Evolutionary conservation across 345 rosid species (phyloP).

Genomic region (Bruguiera sexangula): DNA sequence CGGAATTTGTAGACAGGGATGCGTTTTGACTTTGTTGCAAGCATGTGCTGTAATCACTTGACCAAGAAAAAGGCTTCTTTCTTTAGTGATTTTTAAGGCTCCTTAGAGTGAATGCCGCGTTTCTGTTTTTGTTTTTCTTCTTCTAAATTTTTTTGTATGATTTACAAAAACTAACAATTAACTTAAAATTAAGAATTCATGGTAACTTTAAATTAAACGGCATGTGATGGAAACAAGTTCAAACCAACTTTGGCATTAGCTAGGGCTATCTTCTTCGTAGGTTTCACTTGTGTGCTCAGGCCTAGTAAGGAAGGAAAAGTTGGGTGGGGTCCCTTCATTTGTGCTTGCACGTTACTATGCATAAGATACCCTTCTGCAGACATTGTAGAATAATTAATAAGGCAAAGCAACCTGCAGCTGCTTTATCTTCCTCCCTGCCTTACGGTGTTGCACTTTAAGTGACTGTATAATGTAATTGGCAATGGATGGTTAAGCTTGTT

Average conservation of each 20-base stretch:
- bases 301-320: neutral
- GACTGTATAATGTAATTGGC: constrained; percentile 8
- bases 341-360: neutral
- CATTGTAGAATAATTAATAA: neutral
- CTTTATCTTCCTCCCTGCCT: neutral
- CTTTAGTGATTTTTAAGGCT: too few relatives aligned
- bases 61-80: too few relatives aligned
- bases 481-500: neutral
- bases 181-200: too few relatives aligned
- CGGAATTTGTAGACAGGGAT: too few relatives aligned
- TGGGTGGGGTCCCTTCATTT: neutral
- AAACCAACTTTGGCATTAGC: neutral
- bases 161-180: too few relatives aligned
- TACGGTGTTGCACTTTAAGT: constrained; percentile 15
- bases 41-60: too few relatives aligned
- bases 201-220: too few relatives aligned
- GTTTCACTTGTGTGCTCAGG: too few relatives aligned
- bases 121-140: too few relatives aligned
- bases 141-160: too few relatives aligned
- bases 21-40: too few relatives aligned
- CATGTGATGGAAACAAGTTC: neutral
- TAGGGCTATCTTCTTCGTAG: neutral
- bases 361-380: neutral
- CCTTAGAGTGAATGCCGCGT: too few relatives aligned
- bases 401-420: constrained; percentile 6